Conservation (phyloP, 1,284 basidiomycete genomes). For the Ceratobasidium theobromae region DNA sequence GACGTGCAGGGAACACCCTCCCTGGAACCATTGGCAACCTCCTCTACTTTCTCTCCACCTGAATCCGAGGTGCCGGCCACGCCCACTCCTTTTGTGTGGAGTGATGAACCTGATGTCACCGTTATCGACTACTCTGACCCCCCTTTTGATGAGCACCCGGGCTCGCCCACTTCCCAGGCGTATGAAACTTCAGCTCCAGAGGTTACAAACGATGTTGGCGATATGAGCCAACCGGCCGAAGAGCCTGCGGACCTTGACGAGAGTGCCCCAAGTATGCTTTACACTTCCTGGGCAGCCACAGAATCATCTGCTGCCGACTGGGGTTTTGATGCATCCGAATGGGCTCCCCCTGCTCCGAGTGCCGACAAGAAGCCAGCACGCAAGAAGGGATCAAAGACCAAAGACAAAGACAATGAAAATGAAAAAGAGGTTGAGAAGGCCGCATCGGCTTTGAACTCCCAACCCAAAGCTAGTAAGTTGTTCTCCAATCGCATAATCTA, state of each 20-base stretch:
- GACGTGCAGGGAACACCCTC: background rate
- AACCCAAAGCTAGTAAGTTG: background rate
- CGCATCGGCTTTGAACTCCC: background rate
- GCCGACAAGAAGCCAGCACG: background rate
- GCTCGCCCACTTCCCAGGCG: no score
- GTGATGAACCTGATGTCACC: background rate
- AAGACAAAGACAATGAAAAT: background rate
- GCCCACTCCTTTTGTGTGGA: background rate
- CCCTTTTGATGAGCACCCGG: no score
- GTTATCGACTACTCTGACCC: background rate
- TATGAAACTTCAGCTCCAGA: no score
- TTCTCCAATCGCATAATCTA: background rate
- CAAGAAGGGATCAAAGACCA: background rate
- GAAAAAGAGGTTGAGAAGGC: background rate
- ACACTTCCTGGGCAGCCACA: conserved; percentile 1
- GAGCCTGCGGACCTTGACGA: background rate
- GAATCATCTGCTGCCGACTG: background rate
- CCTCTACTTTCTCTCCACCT: background rate
- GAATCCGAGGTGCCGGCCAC: background rate
- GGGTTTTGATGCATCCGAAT: background rate
- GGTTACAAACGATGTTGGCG: no score
- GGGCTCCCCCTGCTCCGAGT: background rate
- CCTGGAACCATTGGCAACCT: background rate
- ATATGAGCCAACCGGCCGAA: background rate
- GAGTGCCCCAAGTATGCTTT: conserved; percentile 3